phyloP scores from a whole-genome alignment of 495 filamentous ascomycete species.

The Penicillium malachiteum region DNA sequence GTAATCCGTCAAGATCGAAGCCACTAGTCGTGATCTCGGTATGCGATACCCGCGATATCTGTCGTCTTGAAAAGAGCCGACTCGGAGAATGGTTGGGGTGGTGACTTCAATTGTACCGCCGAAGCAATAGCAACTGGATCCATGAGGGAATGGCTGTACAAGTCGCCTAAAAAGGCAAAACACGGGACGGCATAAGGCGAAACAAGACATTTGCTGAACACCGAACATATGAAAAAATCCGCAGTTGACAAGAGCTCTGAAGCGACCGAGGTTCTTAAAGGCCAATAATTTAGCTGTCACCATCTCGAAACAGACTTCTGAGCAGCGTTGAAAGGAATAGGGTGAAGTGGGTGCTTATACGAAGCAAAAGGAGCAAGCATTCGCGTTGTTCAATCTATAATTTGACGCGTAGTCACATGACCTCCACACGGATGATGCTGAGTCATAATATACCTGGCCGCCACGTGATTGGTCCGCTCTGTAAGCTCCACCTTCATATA shows the following conservation, averaged over 20 bases:
- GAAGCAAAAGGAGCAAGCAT: constrained; percentile 81
- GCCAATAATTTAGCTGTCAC: too few species aligned
- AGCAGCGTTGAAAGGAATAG: too few species aligned
- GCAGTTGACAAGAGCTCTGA: too few species aligned
- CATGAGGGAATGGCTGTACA: constrained; percentile 8
- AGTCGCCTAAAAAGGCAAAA: constrained; percentile 1
- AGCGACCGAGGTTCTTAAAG: too few species aligned
- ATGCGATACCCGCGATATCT: constrained; percentile 42
- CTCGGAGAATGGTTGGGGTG: not conserved
- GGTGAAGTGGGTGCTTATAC: constrained; percentile 61
- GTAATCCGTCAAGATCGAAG: constrained; percentile 26
- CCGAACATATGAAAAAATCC: too few species aligned
- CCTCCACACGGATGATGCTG: too few species aligned
- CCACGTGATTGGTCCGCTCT: too few species aligned
- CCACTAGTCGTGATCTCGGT: constrained; percentile 37
- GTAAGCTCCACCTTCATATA: too few species aligned
- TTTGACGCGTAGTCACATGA: too few species aligned
- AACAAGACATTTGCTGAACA: not conserved
- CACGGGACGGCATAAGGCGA: not conserved
- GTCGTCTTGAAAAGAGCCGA: constrained; percentile 12
- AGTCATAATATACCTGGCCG: too few species aligned
- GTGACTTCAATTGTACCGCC: constrained; percentile 1
- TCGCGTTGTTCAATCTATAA: constrained; percentile 46
- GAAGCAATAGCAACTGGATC: not conserved
- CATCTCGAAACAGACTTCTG: too few species aligned